Evolutionary conservation across 768 basidiomycete species (phyloP).

Genomic region (Mycena alexandri): DNA sequence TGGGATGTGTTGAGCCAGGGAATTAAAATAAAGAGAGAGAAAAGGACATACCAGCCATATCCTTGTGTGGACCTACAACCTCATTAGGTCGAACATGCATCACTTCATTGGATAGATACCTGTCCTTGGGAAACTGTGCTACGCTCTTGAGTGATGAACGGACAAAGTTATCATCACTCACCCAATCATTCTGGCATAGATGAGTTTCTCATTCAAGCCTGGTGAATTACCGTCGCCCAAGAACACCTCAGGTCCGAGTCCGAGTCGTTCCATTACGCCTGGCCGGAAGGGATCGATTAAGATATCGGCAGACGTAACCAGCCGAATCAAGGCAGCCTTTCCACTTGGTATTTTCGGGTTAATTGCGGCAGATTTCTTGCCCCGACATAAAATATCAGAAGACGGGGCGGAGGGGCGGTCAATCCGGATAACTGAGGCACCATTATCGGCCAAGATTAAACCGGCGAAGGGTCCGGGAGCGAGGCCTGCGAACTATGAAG

Average conservation of each 20-base stretch:
- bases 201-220: conserved; percentile 71
- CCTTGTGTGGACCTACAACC: conserved; percentile 69
- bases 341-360: conserved; percentile 75
- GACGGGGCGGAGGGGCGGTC: conserved; percentile 68
- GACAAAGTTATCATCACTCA: conserved; percentile 50
- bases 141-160: neutral
- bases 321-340: conserved; percentile 62
- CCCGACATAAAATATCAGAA: conserved; percentile 70
- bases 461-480: conserved; percentile 88
- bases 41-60: conserved; percentile 77
- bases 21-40: neutral
- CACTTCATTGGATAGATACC: conserved; percentile 50
- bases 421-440: conserved; percentile 81
- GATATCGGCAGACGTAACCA: conserved; percentile 79
- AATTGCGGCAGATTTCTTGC: conserved; percentile 82
- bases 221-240: conserved; percentile 58
- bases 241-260: conserved; percentile 82
- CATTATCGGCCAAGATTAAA: conserved; percentile 82
- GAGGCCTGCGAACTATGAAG: conserved; percentile 78
- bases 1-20: conserved; percentile 38
- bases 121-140: conserved; percentile 69
- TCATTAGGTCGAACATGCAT: conserved; percentile 34
- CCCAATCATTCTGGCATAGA: conserved; percentile 85
- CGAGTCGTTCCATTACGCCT: conserved; percentile 83
- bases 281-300: conserved; percentile 89